Evolutionary conservation across 164 flowering plant genomes (phyloP).

Genomic region (Nymphaea colorata): DNA sequence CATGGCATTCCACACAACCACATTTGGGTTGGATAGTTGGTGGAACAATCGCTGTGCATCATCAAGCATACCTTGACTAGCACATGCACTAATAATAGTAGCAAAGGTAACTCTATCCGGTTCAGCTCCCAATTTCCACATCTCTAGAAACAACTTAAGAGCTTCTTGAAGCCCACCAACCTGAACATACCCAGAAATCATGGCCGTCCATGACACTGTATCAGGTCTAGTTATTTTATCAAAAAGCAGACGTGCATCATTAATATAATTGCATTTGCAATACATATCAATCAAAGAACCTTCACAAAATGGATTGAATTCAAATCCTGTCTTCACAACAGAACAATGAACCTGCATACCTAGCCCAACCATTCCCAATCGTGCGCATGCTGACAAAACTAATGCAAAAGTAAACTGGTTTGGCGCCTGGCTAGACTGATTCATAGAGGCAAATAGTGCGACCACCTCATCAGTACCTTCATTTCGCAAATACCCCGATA

Average conservation of each 20-base stretch:
- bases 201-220: slow-evolving; percentile 74
- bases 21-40: slow-evolving; percentile 49
- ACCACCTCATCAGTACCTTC: slow-evolving; percentile 31
- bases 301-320: slow-evolving; percentile 40
- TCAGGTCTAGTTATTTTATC: slow-evolving; percentile 38
- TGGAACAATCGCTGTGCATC: slow-evolving; percentile 48
- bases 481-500: slow-evolving; percentile 26
- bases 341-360: slow-evolving; percentile 61
- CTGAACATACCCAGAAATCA: slow-evolving; percentile 62
- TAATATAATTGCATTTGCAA: slow-evolving; percentile 39
- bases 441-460: slow-evolving; percentile 32
- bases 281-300: slow-evolving; percentile 77
- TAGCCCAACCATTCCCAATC: slow-evolving; percentile 20
- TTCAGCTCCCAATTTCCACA: slow-evolving; percentile 29
- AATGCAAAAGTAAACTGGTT: slow-evolving; percentile 64
- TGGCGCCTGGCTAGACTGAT: slow-evolving; percentile 22
- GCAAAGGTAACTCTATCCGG: slow-evolving; percentile 67
- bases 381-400: slow-evolving; percentile 55
- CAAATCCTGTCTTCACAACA: slow-evolving; percentile 48
- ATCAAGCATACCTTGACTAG: slow-evolving; percentile 41
- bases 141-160: slow-evolving; percentile 33
- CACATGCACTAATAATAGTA: slow-evolving; percentile 53
- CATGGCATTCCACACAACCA: slow-evolving; percentile 90
- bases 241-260: slow-evolving; percentile 50
- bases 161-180: slow-evolving; percentile 52